Evolutionary conservation across 345 rosid species (phyloP), one percentile per base, ranked within the genome.

Genomic region (Turnera subulata): DNA sequence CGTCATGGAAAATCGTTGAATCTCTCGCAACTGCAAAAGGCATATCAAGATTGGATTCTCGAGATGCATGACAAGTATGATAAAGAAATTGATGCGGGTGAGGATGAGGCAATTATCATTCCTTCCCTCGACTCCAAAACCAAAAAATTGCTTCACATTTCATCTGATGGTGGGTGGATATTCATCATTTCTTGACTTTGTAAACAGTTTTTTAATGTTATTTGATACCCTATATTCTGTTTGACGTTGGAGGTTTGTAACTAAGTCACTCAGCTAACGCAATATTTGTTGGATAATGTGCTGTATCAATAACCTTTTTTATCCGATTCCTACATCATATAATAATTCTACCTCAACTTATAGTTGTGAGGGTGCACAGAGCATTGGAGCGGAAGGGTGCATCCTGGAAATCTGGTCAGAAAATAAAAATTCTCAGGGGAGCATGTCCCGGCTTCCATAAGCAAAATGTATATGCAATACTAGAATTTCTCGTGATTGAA

Each of bases 401-500:
- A 61, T 59, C 51, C 1, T 85, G 90, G 96, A 80, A 56, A 66
- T 43, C 66, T 53, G 86, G 82, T 25, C 86, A 88, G 68, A 80
- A 64, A 37, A 75, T 88, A 64, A 88, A 85, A 73, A 46, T 88
- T 73, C 64, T 77, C 37, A 85, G n/a, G 76, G 92, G 92, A 55
- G 90, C 92, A 44, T 81, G 57, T 56, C 69, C 81, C 6, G 78
- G 82, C 22, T 32, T 77, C n/a, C 51, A 74, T 55, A 73, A 75
- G 9, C 60, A 50, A 25, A 82, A 81, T 58, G 47, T 83, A 24
- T 83, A 78, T 46, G 90, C 86, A 22, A 88, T 82, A 21, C 14
- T 88, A 51, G 92, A 88, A 58, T 72, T 81, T 73, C 80, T 88
- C 55, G 17, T 83, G 56, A 67, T 88, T 60, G 92, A 78, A 78